Evolutionary conservation across 73 alveolate genomes (phyloP).

Genomic region (Tetrahymena thermophila): DNA sequence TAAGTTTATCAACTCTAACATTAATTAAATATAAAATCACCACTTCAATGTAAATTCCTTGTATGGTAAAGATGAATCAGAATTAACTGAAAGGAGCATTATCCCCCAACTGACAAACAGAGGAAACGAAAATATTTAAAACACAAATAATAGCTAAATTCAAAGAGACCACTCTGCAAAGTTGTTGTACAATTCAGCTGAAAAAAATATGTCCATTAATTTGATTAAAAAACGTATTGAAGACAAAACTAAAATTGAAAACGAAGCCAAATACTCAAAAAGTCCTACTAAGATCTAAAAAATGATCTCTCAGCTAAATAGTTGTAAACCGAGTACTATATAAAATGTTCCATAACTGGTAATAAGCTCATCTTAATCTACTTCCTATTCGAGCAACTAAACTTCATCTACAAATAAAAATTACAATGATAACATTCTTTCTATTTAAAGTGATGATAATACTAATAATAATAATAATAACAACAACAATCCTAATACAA

Average conservation of each 20-base stretch:
- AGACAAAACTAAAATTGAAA: not conserved
- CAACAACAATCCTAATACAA: not conserved
- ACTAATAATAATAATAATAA: no score
- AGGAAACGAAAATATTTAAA: not conserved
- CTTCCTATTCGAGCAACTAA: not conserved
- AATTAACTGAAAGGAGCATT: not conserved
- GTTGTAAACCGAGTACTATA: not conserved
- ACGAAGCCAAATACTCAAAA: not conserved
- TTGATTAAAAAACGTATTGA: not conserved
- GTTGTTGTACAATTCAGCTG: not conserved
- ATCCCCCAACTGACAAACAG: not conserved
- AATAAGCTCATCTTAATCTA: not conserved
- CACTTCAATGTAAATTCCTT: not conserved
- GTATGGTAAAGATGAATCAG: not conserved
- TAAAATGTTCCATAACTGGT: not conserved
- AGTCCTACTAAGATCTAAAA: not conserved
- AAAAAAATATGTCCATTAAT: not conserved
- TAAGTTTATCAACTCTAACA: not conserved
- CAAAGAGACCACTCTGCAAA: not conserved
- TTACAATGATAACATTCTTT: not conserved
- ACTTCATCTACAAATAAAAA: not conserved
- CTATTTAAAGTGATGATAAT: not conserved
- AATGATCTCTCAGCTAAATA: not conserved
- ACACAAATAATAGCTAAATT: not conserved
- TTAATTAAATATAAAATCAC: not conserved